Evolutionary conservation across 805 yeast genomes (phyloP), one percentile per base, ranked within the genome.

Genomic region (Ascoidea rubescens): DNA sequence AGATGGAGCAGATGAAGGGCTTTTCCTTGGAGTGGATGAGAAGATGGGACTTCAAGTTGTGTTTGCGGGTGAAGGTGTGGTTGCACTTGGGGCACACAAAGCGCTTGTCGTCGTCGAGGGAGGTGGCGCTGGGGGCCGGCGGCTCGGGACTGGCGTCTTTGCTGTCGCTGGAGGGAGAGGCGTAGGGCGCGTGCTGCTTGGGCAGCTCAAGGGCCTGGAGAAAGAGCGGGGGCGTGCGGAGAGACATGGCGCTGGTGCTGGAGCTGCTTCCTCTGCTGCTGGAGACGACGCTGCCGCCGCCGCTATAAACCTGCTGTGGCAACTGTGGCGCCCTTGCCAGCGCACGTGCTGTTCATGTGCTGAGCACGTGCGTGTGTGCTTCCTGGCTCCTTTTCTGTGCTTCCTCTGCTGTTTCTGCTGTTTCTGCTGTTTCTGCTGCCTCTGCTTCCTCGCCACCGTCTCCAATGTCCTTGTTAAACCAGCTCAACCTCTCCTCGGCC

Each of bases 1-100:
- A 86, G 32, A 74, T 72, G 10, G 73, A 56, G 64, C 95, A 86
- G 30, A 68, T 64, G 64, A 74, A 84, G 1, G 89, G 87, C 61
- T 78, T 81, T 55, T 71, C 73, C 50, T 74, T 71, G 14, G 87
- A 73, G 63, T 84, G 93, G 43, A 82, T 84, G 56, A 84, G 65
- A 56, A 80, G 71, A 62, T 84, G 93, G 4, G 86, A 76, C 52
- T 83, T 83, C 69, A 85, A 72, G 59, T 84, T 84, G 64, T 85
- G 91, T 58, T 78, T 81, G 48, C 93, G 70, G 2, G 87, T 79
- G 65, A 84, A 84, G 0, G 78, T 68, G 56, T 80, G 84, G 51
- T 74, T 67, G 61, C 93, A 84, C 6, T 74, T 71, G 16, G 74
- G 70, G 62, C 93, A 84, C 17, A 65, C 66, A 57, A 71, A 78